These are phyloP conservation scores for Beauveria australis DNA, from an alignment of 2,329 filamentous ascomycete genomes.

Conservation along the genomic window DNA sequence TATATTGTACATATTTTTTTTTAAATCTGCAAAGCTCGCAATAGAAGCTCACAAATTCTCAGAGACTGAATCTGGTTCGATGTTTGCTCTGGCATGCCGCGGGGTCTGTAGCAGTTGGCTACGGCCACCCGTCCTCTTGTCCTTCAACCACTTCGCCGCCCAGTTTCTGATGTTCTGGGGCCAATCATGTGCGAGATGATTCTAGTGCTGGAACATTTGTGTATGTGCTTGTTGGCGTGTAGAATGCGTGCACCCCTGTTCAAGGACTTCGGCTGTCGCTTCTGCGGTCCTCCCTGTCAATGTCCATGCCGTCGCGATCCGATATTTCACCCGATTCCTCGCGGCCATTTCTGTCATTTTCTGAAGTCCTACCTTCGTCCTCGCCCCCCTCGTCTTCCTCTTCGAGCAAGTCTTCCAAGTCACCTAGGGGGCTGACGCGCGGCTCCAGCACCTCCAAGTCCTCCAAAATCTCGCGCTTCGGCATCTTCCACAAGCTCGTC, in stretches of 20 bases:
- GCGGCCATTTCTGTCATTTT: slow-evolving; percentile 13
- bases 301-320: slow-evolving; percentile 31
- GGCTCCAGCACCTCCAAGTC: slow-evolving; percentile 84
- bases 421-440: slow-evolving; percentile 72
- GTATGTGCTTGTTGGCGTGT: not conserved
- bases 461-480: slow-evolving; percentile 71
- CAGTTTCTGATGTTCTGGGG: not conserved
- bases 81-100: not conserved
- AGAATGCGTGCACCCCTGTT: not conserved
- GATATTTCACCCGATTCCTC: slow-evolving; percentile 35
- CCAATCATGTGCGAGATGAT: not conserved
- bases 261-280: slow-evolving; percentile 14
- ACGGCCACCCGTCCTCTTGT: not conserved
- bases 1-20: slow-evolving; percentile 3
- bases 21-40: not conserved
- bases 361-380: slow-evolving; percentile 33
- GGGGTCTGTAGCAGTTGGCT: not conserved
- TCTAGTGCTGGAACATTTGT: not conserved
- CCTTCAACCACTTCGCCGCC: not conserved
- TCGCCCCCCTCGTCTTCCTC: slow-evolving; percentile 41
- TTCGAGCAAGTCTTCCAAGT: slow-evolving; percentile 63
- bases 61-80: not conserved
- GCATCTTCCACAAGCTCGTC: slow-evolving; percentile 88
- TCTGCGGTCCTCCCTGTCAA: slow-evolving; percentile 25
- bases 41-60: not conserved